Evolutionary conservation across 2,329 filamentous ascomycete species (phyloP), one percentile per base, ranked within the genome.

Genomic region (Diaporthe velutina): DNA sequence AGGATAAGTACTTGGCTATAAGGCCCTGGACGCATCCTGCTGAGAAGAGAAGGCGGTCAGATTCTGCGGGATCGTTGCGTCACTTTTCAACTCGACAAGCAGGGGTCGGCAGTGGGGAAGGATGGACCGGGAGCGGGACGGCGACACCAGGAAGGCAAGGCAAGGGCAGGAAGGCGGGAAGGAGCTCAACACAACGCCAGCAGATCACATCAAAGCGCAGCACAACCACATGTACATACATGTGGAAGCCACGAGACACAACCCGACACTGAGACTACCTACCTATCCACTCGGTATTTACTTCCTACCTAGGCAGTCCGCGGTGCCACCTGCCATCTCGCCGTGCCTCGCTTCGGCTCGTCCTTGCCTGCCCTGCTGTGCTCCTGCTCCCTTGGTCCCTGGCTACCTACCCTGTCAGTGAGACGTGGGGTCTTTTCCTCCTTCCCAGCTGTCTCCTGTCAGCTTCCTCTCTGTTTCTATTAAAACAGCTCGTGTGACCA

Each of bases 51-150:
- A 76, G 64, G 75, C 75, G 75, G 75, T 73, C 33, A 38, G 9
- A 19, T 73, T 74, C 68, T 76, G 75, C 75, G 57, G 40, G n/a
- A 6, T 28, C 3, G 48, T 66, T 73, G 73, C 75, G 73, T 74
- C 73, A 76, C 73, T 74, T 72, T 74, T 64, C 54, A 57, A 22
- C 30, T 54, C 6, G 33, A 45, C 25, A 35, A 22, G 40, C 35
- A 45, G 28, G 61, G 25, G 55, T 6, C n/a, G n/a, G 1, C 22
- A 35, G 45, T 19, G 22, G 64, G 64, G 61, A 50, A 67, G 45
- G 28, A 25, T 35, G 42, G 28, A 66, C 42, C 25, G 60, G 42
- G 19, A 30, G 45, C 15, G 64, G 64, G 64, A 38, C 30, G 42
- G 13, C 52, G 45, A 52, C n/a, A 15, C 42, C 61, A 48, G 30